A percentile compares a stretch with the other conserved stretches of the same genome.
phyloP scores from a whole-genome alignment of 1,284 basidiomycete species.

The Ceratobasidium sp. region DNA sequence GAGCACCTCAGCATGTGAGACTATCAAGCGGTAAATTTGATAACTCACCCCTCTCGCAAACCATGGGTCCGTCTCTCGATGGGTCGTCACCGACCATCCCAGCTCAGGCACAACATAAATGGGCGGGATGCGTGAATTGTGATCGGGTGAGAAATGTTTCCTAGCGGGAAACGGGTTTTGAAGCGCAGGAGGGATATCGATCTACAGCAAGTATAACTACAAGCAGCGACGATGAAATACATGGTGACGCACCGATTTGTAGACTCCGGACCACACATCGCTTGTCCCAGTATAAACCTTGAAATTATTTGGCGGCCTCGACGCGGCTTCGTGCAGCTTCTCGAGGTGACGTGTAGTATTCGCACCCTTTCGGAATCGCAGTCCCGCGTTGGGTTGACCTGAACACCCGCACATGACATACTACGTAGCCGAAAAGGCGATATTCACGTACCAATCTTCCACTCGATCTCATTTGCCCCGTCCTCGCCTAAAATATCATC shows the following conservation, averaged over 20 bases:
- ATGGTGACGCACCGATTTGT: constrained; percentile 4
- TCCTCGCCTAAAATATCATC: constrained; percentile 83
- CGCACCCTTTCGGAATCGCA: constrained; percentile 72
- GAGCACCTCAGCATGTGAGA: background rate
- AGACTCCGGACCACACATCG: constrained; percentile 18
- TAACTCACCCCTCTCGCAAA: constrained; percentile 75
- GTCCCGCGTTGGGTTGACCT: constrained; percentile 87
- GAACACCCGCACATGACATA: constrained; percentile 26
- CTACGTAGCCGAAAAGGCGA: background rate
- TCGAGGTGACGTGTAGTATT: constrained; percentile 69
- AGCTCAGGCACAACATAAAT: constrained; percentile 85
- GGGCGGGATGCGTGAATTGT: constrained; percentile 76
- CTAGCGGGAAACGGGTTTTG: constrained; percentile 63
- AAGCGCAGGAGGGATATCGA: constrained; percentile 26
- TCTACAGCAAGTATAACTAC: background rate
- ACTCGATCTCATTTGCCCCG: constrained; percentile 67
- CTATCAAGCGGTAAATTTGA: constrained; percentile 3
- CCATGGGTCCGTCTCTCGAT: constrained; percentile 59
- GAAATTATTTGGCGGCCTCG: constrained; percentile 69
- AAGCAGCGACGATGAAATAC: background rate
- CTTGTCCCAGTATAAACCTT: constrained; percentile 76
- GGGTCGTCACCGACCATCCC: constrained; percentile 75
- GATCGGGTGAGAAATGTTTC: constrained; percentile 77
- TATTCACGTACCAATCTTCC: background rate
- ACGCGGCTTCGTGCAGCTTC: constrained; percentile 64